phyloP scores from a whole-genome alignment of 2,329 filamentous ascomycete genomes.

The Pseudogymnoascus sp. region DNA sequence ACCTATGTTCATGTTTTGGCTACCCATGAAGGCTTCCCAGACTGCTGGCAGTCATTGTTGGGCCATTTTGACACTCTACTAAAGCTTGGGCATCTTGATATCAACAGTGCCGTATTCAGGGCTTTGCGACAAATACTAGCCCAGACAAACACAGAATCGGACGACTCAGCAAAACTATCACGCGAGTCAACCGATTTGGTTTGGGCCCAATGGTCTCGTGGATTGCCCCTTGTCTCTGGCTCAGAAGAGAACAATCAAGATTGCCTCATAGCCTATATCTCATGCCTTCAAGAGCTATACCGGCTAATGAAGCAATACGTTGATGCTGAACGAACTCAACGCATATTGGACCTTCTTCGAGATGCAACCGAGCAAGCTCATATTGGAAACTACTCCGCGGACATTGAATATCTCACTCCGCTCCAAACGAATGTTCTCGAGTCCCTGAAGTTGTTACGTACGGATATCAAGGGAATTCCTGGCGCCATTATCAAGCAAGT shows the following conservation, averaged over 20 bases:
- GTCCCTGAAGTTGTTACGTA: slow-evolving; percentile 59
- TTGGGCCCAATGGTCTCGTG: slow-evolving; percentile 64
- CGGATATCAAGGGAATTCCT: slow-evolving; percentile 57
- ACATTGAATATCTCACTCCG: slow-evolving; percentile 65
- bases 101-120: slow-evolving; percentile 65
- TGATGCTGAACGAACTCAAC: slow-evolving; percentile 52
- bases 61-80: slow-evolving; percentile 59
- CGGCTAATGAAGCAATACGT: slow-evolving; percentile 61
- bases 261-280: slow-evolving; percentile 77
- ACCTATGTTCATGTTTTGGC: slow-evolving; percentile 70
- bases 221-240: slow-evolving; percentile 46
- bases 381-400: slow-evolving; percentile 59
- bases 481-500: slow-evolving; percentile 62
- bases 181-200: slow-evolving; percentile 48
- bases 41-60: slow-evolving; percentile 70
- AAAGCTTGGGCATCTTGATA: slow-evolving; percentile 56
- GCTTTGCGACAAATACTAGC: slow-evolving; percentile 58
- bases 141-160: slow-evolving; percentile 33
- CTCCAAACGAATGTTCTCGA: slow-evolving; percentile 65
- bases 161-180: slow-evolving; percentile 28
- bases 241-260: slow-evolving; percentile 60
- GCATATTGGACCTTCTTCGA: slow-evolving; percentile 65
- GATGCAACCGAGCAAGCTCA: slow-evolving; percentile 65
- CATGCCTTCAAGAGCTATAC: slow-evolving; percentile 70
- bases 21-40: slow-evolving; percentile 57